Base-by-base conservation (phyloP, 768 basidiomycete species). In the Nidularia pulvinata region DNA sequence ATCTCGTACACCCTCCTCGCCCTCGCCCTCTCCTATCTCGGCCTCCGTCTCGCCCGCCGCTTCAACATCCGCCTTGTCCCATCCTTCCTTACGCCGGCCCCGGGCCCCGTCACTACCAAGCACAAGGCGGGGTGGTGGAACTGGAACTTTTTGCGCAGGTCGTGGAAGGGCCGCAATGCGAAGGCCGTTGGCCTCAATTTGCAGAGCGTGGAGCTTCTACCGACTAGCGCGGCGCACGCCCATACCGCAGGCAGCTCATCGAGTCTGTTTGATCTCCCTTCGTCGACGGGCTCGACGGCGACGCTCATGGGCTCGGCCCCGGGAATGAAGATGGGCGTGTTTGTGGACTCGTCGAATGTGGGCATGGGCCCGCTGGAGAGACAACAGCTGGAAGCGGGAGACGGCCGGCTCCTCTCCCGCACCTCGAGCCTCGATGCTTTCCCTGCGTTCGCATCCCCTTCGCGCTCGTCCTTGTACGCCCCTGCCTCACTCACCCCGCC, bases 1-100 rank as follows among this genome's bases (percentile, higher is more conserved):
- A 50, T 58, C 10, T 57, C 57, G 22, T 65, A 62, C 36, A 49
- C 57, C 34, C 30, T 59, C 49, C 55, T 57, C 25, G 55, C 61
- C 7, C 44, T 52, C 33, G 16, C 58, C 35, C 43, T 59, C 30
- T 55, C 57, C 16, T 62, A 58, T 45, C 43, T 62, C 48, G 52
- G 37, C 43, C 16, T 59, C 35, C 55, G 61, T 50, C 49, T 50
- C 5, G 45, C 48, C 33, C 48, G 48, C 2, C 10, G 30, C 22
- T 33, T 49, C 33, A 34, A 34, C 25, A n/a, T 25, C 34, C 7
- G 48, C 4, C 30, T 9, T 14, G 30, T 49, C 11, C 19, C 45
- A 10, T 7, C 13, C 33, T 49, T 55, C 50, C 25, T 54, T 50
- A 37, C 43, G 39, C 16, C 32, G 42, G 30, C 35, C 46, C 47